A percentile compares a stretch with the other conserved stretches of the same genome.
Conservation (phyloP, 2,329 filamentous ascomycete species). For the Ambrosiella cleistominuta region DNA sequence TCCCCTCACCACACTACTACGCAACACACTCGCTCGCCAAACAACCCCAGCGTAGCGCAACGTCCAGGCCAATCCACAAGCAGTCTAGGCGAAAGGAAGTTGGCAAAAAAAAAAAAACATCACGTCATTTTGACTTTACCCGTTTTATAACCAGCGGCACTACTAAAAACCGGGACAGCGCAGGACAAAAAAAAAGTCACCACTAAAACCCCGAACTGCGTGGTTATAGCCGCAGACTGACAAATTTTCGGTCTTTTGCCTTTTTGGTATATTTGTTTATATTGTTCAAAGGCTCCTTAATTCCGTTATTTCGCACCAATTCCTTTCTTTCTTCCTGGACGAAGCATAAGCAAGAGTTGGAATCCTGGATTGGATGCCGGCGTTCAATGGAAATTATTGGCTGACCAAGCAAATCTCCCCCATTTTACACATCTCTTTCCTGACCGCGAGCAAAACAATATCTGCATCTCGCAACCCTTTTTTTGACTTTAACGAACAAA, state of each 20-base stretch:
- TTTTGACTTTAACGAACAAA: no score
- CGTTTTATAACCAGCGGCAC: not conserved
- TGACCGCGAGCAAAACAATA: no score
- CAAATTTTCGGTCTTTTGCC: not conserved
- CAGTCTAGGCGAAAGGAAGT: no score
- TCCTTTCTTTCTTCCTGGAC: no score
- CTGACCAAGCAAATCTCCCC: not conserved
- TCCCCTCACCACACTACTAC: not conserved
- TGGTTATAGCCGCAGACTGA: not conserved
- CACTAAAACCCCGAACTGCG: not conserved
- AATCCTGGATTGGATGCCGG: not conserved
- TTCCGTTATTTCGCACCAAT: not conserved
- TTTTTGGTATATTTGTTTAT: not conserved
- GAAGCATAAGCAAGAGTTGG: no score
- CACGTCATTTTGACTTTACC: conserved; percentile 5
- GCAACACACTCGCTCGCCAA: not conserved
- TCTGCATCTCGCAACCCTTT: no score
- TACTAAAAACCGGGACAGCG: not conserved
- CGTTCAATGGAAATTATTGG: not conserved
- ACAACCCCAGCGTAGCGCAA: not conserved
- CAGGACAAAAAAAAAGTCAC: not conserved
- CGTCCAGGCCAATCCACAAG: no score
- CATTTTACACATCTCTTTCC: not conserved
- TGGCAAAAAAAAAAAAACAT: not conserved
- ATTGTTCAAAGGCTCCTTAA: not conserved